Percentiles rank a stretch among this genome's conserved stretches.
phyloP scores from a whole-genome alignment of 768 basidiomycete species.

The Artomyces pyxidatus region DNA sequence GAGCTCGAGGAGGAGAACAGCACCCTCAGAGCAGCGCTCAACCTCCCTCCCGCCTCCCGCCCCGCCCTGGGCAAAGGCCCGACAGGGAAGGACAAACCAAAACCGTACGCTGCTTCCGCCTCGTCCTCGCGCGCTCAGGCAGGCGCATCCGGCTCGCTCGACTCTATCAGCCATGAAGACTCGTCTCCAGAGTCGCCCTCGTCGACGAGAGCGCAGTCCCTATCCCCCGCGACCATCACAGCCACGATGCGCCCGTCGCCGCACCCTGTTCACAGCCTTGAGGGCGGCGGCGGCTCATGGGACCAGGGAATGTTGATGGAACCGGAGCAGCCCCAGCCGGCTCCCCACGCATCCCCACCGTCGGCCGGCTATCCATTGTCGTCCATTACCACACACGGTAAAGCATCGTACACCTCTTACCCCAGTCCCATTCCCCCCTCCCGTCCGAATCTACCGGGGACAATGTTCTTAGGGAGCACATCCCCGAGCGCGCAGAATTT shows the following conservation, averaged over 20 bases:
- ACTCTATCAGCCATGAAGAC: constrained; percentile 14
- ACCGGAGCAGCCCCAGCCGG: constrained; percentile 31
- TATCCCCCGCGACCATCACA: constrained; percentile 51
- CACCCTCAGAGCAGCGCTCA: constrained; percentile 61
- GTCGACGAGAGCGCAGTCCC: constrained; percentile 48
- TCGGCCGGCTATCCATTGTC: constrained; percentile 22
- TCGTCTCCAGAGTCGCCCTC: constrained; percentile 29
- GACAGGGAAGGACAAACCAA: constrained; percentile 81
- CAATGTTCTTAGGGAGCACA: constrained; percentile 26
- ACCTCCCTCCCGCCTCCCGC: constrained; percentile 66
- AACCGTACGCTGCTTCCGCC: constrained; percentile 7
- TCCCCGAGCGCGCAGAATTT: constrained; percentile 29
- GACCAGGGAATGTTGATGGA: constrained; percentile 45
- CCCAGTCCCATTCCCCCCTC: constrained; percentile 24
- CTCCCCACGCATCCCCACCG: constrained; percentile 25
- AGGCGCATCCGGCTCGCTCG: constrained; percentile 7
- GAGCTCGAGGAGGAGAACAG: constrained; percentile 83
- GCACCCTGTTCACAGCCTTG: constrained; percentile 29
- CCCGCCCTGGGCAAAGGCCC: constrained; percentile 75
- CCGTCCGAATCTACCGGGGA: constrained; percentile 34
- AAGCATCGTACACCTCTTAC: constrained; percentile 12
- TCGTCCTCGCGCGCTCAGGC: constrained; percentile 2
- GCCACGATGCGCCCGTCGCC: constrained; percentile 33
- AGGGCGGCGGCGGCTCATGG: constrained; percentile 40
- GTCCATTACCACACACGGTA: constrained; percentile 6